These are phyloP conservation scores for Acacia melanoxylon DNA, from an alignment of 306 rosid species.

Conservation along the genomic window DNA sequence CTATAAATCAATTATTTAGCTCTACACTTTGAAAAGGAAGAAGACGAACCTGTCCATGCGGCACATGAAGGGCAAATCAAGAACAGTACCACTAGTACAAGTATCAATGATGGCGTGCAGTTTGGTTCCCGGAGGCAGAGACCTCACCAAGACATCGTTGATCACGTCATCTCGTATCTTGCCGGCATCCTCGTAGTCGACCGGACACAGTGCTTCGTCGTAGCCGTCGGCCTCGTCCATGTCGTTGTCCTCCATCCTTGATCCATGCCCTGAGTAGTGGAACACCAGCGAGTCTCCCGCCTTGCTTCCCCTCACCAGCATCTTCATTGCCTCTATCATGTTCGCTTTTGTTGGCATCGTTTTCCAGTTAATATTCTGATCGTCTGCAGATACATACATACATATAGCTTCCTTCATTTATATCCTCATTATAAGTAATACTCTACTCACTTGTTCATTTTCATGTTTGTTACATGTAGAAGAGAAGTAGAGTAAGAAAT, in stretches of 20 bases:
- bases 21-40: not conserved
- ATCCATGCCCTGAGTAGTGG: not conserved
- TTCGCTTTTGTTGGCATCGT: slow-evolving; percentile 46
- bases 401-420: too few relatives aligned
- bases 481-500: too few relatives aligned
- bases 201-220: slow-evolving; percentile 54
- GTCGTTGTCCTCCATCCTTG: not conserved
- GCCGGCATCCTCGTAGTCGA: slow-evolving; percentile 41
- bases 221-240: slow-evolving; percentile 43
- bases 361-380: slow-evolving; percentile 17
- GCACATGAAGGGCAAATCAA: slow-evolving; percentile 49
- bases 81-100: slow-evolving; percentile 53
- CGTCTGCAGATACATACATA: slow-evolving; percentile 27
- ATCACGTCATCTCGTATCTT: slow-evolving; percentile 45
- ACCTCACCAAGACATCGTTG: slow-evolving; percentile 49
- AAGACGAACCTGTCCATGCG: slow-evolving; percentile 43
- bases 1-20: not conserved
- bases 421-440: too few relatives aligned
- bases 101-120: slow-evolving; percentile 60
- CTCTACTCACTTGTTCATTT: too few relatives aligned
- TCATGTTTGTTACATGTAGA: too few relatives aligned
- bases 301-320: slow-evolving; percentile 40
- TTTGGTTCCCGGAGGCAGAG: slow-evolving; percentile 44
- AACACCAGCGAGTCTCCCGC: not conserved
- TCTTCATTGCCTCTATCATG: slow-evolving; percentile 45